These are phyloP conservation scores for Diaporthe citriasiana DNA, from an alignment of 2,329 filamentous ascomycete genomes.

Conservation along the genomic window DNA sequence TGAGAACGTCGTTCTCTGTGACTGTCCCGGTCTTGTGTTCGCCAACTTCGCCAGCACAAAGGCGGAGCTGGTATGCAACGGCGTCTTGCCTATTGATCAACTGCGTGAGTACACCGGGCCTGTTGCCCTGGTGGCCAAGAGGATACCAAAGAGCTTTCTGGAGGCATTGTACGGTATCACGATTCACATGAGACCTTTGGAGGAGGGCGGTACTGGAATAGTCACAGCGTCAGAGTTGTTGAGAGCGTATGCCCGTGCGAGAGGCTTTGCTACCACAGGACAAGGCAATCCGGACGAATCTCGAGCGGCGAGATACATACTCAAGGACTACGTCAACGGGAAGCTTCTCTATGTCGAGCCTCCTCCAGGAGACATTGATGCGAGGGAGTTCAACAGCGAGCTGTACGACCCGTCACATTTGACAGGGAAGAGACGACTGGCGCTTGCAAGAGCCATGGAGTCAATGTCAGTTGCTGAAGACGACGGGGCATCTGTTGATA, in stretches of 20 bases:
- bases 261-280: constrained; percentile 92
- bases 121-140: constrained; percentile 82
- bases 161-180: constrained; percentile 96
- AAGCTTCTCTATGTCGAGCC: constrained; percentile 94
- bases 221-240: constrained; percentile 90
- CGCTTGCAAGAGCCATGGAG: constrained; percentile 67
- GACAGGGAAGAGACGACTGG: constrained; percentile 82
- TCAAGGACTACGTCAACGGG: constrained; percentile 98
- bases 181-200: constrained; percentile 82
- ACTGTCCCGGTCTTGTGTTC: constrained; percentile 98
- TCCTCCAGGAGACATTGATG: constrained; percentile 81
- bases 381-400: constrained; percentile 85
- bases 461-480: constrained; percentile 58
- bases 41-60: constrained; percentile 98
- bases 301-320: constrained; percentile 86
- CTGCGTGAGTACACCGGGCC: constrained; percentile 93
- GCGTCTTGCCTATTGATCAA: constrained; percentile 96
- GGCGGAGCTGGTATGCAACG: constrained; percentile 95
- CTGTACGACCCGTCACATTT: constrained; percentile 88
- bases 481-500: constrained; percentile 54
- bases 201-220: constrained; percentile 92
- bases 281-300: constrained; percentile 94
- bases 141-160: constrained; percentile 89
- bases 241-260: constrained; percentile 85
- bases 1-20: constrained; percentile 90